Evolutionary conservation across 2,329 filamentous ascomycete species (phyloP).

Genomic region (Ascochyta lentis): DNA sequence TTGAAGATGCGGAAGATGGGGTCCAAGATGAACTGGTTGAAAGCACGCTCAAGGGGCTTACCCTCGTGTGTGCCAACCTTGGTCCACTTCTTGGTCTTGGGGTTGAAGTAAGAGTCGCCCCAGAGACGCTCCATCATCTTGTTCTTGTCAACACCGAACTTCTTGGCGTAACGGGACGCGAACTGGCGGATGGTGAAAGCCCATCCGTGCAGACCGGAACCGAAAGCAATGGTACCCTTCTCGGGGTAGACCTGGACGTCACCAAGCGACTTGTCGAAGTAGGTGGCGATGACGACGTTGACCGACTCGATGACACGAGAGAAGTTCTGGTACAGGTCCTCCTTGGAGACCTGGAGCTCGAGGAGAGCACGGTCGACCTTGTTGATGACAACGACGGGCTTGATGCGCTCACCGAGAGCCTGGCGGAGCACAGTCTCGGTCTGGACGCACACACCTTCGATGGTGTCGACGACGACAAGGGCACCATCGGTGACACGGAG

Average conservation of each 20-base stretch:
- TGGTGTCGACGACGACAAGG: slow-evolving; percentile 98
- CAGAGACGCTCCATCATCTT: slow-evolving; percentile 99
- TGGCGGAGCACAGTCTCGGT: slow-evolving; percentile 99
- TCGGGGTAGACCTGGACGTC: slow-evolving; percentile 99
- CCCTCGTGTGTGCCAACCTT: slow-evolving; percentile 83
- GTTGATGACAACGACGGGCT: slow-evolving; percentile 99
- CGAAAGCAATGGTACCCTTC: slow-evolving; percentile 97
- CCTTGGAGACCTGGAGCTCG: slow-evolving; percentile 97
- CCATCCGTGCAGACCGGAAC: slow-evolving; percentile 99
- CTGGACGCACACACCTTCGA: slow-evolving; percentile 99
- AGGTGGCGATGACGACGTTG: slow-evolving; percentile 99
- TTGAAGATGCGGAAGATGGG: slow-evolving; percentile 99
- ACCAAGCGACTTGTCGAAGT: slow-evolving; percentile 95
- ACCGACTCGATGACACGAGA: slow-evolving; percentile 99
- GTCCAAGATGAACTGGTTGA: slow-evolving; percentile 99
- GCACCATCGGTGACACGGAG: slow-evolving; percentile 99
- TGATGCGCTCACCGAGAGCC: slow-evolving; percentile 99
- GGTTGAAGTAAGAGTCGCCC: slow-evolving; percentile 99
- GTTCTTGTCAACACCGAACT: slow-evolving; percentile 99
- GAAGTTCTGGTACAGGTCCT: slow-evolving; percentile 99
- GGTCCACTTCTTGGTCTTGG: slow-evolving; percentile 99
- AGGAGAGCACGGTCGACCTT: slow-evolving; percentile 99
- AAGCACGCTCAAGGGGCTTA: slow-evolving; percentile 93
- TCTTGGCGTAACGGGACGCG: slow-evolving; percentile 95
- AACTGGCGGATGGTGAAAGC: slow-evolving; percentile 99